A percentile compares a stretch with the other conserved stretches of the same genome.
phyloP scores from a whole-genome alignment of 148 eudicot genomes.

The Fagopyrum tataricum region DNA sequence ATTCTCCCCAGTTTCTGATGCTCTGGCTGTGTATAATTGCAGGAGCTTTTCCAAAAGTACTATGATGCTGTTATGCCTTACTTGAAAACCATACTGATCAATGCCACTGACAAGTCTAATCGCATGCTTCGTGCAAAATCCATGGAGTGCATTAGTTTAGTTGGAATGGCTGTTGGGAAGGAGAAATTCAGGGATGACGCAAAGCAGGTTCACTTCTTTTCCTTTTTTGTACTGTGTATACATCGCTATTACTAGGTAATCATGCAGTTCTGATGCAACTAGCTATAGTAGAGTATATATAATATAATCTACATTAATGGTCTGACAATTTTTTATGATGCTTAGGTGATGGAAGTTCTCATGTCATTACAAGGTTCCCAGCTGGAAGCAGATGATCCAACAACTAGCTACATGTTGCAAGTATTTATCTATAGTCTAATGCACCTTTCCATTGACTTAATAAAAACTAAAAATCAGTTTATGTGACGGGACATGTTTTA shows the following conservation, averaged over 20 bases:
- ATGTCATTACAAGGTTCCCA: constrained; percentile 35
- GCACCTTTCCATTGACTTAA: background rate
- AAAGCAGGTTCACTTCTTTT: constrained; percentile 23
- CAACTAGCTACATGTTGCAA: constrained; percentile 41
- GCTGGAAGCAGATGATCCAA: constrained; percentile 38
- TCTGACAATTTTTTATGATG: background rate
- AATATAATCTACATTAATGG: background rate
- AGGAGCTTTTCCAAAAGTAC: constrained; percentile 39
- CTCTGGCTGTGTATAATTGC: constrained; percentile 18
- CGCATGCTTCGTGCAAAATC: constrained; percentile 43
- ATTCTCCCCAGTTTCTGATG: background rate
- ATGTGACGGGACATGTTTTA: background rate
- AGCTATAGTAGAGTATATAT: background rate
- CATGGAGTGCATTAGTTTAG: constrained; percentile 41
- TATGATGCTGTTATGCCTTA: constrained; percentile 46
- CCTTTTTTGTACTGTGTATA: background rate
- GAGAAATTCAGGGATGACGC: constrained; percentile 43
- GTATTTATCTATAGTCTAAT: constrained; percentile 12
- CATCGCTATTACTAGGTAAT: background rate
- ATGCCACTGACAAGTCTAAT: constrained; percentile 32
- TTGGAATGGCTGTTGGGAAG: constrained; percentile 53
- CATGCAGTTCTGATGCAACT: background rate
- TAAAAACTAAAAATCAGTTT: background rate
- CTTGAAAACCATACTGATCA: constrained; percentile 31
- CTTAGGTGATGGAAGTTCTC: constrained; percentile 39